A percentile compares a stretch with the other conserved stretches of the same genome.
These are phyloP conservation scores for Xylaria flabelliformis DNA, from an alignment of 495 filamentous ascomycete species.

Conservation along the genomic window DNA sequence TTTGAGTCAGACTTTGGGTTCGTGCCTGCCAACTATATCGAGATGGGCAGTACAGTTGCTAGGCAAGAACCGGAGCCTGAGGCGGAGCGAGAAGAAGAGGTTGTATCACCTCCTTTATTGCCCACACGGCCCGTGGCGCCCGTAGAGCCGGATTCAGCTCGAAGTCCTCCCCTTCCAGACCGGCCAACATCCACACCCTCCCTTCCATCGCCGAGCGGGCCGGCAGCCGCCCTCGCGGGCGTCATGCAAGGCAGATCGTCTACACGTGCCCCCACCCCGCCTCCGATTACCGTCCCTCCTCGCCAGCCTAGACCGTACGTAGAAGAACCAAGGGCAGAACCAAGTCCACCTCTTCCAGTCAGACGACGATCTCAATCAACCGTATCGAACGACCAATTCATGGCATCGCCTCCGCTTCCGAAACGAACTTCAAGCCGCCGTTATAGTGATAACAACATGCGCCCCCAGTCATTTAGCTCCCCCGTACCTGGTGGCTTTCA, in stretches of 20 bases:
- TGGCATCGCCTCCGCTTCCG: constrained; percentile 44
- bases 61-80: constrained; percentile 30
- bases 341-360: constrained; percentile 70
- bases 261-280: constrained; percentile 34
- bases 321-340: constrained; percentile 65
- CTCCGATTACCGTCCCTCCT: constrained; percentile 42
- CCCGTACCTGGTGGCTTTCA: constrained; percentile 75
- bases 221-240: constrained; percentile 45
- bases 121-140: constrained; percentile 34
- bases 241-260: constrained; percentile 43
- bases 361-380: constrained; percentile 70
- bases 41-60: constrained; percentile 54
- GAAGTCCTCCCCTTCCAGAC: constrained; percentile 45
- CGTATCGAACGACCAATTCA: constrained; percentile 57
- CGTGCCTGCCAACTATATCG: constrained; percentile 96
- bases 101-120: constrained; percentile 32
- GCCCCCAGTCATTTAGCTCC: constrained; percentile 41
- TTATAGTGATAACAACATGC: constrained; percentile 35
- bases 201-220: constrained; percentile 30
- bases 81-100: constrained; percentile 8
- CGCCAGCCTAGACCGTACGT: constrained; percentile 60
- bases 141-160: constrained; percentile 51
- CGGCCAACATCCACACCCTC: constrained; percentile 34
- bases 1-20: constrained; percentile 88
- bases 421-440: constrained; percentile 34